A percentile compares a stretch with the other conserved stretches of the same genome.
These are phyloP conservation scores for Capsella rubella DNA, from an alignment of 441 rosid species.

Conservation along the genomic window DNA sequence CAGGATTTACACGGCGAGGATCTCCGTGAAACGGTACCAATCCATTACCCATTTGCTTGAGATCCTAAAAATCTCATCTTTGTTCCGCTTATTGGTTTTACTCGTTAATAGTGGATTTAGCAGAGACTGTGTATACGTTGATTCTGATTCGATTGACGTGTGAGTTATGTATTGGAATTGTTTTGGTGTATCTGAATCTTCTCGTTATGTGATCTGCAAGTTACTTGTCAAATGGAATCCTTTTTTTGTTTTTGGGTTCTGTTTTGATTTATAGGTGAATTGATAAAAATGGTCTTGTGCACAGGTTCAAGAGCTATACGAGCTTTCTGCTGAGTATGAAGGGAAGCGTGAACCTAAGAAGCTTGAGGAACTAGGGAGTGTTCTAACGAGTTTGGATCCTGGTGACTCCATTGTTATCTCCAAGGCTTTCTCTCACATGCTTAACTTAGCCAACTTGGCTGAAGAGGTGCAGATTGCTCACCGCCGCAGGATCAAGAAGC, in stretches of 20 bases:
- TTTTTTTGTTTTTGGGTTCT: neutral
- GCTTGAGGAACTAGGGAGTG: conserved; percentile 86
- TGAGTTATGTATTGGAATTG: neutral
- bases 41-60: conserved; percentile 28
- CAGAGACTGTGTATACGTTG: neutral
- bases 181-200: neutral
- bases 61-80: conserved; percentile 3
- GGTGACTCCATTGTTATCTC: conserved; percentile 94
- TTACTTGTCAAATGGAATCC: neutral
- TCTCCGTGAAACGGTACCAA: conserved; percentile 80
- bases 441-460: conserved; percentile 92
- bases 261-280: neutral
- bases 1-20: conserved; percentile 95
- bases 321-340: conserved; percentile 92
- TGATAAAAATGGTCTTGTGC: neutral
- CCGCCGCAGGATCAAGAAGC: conserved; percentile 79
- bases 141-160: conserved; percentile 14
- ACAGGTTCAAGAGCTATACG: conserved; percentile 94
- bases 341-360: conserved; percentile 76
- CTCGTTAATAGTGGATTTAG: neutral
- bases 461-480: conserved; percentile 95
- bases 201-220: neutral
- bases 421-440: conserved; percentile 93
- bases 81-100: neutral
- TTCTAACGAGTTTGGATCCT: conserved; percentile 85